Conservation (phyloP, 768 basidiomycete genomes). For the Mycena chlorophos region DNA sequence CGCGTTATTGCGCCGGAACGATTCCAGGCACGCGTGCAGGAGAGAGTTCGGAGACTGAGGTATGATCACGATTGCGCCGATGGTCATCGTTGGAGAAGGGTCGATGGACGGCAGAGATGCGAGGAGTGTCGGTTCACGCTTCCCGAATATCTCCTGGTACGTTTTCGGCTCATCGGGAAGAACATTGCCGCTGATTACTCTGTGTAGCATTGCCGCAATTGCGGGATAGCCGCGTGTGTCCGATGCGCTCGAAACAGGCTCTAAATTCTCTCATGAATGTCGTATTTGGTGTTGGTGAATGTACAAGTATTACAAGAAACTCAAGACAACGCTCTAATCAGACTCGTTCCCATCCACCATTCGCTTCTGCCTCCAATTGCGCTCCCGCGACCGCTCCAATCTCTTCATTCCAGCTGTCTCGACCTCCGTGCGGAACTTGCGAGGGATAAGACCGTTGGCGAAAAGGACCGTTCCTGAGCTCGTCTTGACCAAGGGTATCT, state of each 20-base stretch:
- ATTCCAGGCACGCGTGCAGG: conserved; percentile 33
- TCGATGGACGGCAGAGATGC: conserved; percentile 45
- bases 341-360: too few relatives aligned
- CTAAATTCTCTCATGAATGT: too few relatives aligned
- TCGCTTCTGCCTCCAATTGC: too few relatives aligned
- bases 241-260: conserved; percentile 42
- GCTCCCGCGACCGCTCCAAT: too few relatives aligned
- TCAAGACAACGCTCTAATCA: background rate
- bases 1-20: conserved; percentile 29
- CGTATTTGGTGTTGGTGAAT: background rate
- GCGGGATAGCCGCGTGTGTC: conserved; percentile 38
- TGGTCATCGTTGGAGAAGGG: conserved; percentile 45
- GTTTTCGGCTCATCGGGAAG: background rate
- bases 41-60: conserved; percentile 40
- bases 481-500: too few relatives aligned
- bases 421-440: too few relatives aligned
- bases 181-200: background rate
- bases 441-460: too few relatives aligned
- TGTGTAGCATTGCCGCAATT: conserved; percentile 35
- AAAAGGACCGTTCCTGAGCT: too few relatives aligned
- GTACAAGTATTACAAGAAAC: background rate
- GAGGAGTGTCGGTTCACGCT: conserved; percentile 45
- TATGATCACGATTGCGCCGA: conserved; percentile 53
- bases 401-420: too few relatives aligned
- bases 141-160: conserved; percentile 49